Base-by-base conservation (phyloP, 306 rosid species). In the Rubus parviflorus region DNA sequence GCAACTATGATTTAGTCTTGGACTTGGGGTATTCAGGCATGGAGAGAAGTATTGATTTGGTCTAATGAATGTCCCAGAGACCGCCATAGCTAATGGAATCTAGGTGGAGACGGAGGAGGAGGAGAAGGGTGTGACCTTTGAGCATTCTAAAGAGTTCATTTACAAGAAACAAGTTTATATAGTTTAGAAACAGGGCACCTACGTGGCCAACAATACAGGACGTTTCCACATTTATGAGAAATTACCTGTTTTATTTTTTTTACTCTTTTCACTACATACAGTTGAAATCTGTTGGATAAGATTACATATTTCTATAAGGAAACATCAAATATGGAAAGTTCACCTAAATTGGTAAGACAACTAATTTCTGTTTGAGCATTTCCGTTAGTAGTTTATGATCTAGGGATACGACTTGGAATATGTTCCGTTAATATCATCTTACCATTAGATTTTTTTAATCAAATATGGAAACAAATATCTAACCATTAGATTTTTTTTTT, bases 21-120 rank as follows among this genome's bases (percentile, higher is more conserved):
- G 77, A 85, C 40, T 74, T 47, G 82, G 75, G 83, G 75, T 20
- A 49, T 54, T 75, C 8, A 74, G 70, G 45, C 57, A 76, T 66
- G 86, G 82, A 64, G 60, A 68, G 42, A 87, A 38, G 78, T 75
- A 82, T 43, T 57, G 85, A 38, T 57, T 79, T 77, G 91, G 89
- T 52, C 85, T 58, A 68, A 85, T 42, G 54, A 81, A 74, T 60
- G 85, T 80, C 30, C 77, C 81, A 60, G 85, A 87, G 56, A 88
- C 80, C 42, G 87, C 87, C 97, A 93, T 89, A 22, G 81, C 72
- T 84, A 45, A 74, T 64, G 73, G 41, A 84, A 72, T 19, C 56
- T 4, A 52, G 35, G 5, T 68, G 12, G 73, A 81, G 81, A 75
- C 62, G 78, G 40, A 40, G 8, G 20, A 67, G 61, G 25, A 57